These are phyloP conservation scores for Coprinopsis marcescibilis DNA, from an alignment of 768 basidiomycete genomes.

Conservation along the genomic window DNA sequence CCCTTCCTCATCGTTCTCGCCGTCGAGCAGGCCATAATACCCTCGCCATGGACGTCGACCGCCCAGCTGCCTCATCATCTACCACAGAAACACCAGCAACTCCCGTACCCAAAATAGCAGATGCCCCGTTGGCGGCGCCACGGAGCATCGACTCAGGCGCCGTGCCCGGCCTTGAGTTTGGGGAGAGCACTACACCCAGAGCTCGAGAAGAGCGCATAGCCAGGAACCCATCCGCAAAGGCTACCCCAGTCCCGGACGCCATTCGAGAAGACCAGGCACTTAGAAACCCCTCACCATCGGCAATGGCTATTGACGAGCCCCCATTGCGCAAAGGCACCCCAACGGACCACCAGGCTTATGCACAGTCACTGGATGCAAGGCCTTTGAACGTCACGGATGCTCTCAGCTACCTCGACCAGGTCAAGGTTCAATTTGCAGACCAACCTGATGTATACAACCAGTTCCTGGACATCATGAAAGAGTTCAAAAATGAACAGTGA, in stretches of 20 bases:
- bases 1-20: slow-evolving; percentile 13
- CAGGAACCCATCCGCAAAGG: slow-evolving; percentile 3
- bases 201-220: slow-evolving; percentile 6
- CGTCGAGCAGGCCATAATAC: slow-evolving; percentile 9
- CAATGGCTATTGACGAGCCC: slow-evolving; percentile 17
- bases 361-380: slow-evolving; percentile 36
- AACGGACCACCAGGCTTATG: slow-evolving; percentile 25
- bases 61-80: slow-evolving; percentile 1
- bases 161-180: slow-evolving; percentile 9
- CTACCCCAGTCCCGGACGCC: slow-evolving; percentile 6
- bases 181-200: background rate
- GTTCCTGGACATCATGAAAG: slow-evolving; percentile 97
- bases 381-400: slow-evolving; percentile 93
- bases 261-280: background rate
- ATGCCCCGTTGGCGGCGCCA: slow-evolving; percentile 9
- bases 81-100: slow-evolving; percentile 2
- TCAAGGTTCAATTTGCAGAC: slow-evolving; percentile 86
- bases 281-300: slow-evolving; percentile 29
- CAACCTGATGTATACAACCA: slow-evolving; percentile 95
- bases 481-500: slow-evolving; percentile 92
- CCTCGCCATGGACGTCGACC: slow-evolving; percentile 15
- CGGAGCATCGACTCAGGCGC: slow-evolving; percentile 4
- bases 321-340: slow-evolving; percentile 17
- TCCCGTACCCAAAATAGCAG: background rate
- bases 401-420: slow-evolving; percentile 86